Percentiles rank a stretch among this genome's conserved stretches.
These are phyloP conservation scores for Hura crepitans DNA, from an alignment of 441 rosid species.

Conservation along the genomic window DNA sequence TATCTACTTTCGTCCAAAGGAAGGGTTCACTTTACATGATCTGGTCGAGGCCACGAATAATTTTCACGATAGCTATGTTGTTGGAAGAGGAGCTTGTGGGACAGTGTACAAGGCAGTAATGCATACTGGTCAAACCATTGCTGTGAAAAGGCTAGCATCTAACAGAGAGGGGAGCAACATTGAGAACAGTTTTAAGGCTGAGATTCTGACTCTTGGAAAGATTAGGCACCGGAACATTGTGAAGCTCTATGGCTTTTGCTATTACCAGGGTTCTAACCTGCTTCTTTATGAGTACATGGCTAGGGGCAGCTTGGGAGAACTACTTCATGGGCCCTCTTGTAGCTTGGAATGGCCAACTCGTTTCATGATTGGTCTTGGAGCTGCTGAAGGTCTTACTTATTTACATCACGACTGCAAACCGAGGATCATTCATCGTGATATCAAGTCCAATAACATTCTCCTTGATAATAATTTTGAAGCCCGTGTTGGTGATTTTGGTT, in stretches of 20 bases:
- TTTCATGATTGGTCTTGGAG: slow-evolving; percentile 79
- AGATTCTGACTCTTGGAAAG: slow-evolving; percentile 85
- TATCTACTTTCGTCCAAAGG: slow-evolving; percentile 81
- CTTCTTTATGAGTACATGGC: slow-evolving; percentile 89
- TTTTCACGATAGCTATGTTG: slow-evolving; percentile 68
- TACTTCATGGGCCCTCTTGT: slow-evolving; percentile 61
- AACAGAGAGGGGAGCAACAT: slow-evolving; percentile 71
- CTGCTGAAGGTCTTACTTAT: slow-evolving; percentile 98
- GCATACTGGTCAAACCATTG: slow-evolving; percentile 67
- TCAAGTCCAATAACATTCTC: slow-evolving; percentile 84
- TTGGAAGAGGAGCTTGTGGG: slow-evolving; percentile 92
- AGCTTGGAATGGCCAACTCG: slow-evolving; percentile 81
- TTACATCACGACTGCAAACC: slow-evolving; percentile 97
- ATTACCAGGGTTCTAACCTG: slow-evolving; percentile 75
- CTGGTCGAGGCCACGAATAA: slow-evolving; percentile 68
- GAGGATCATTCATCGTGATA: slow-evolving; percentile 85
- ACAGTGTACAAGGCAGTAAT: slow-evolving; percentile 83
- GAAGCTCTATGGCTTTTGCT: slow-evolving; percentile 83
- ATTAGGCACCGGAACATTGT: slow-evolving; percentile 93
- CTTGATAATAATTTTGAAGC: slow-evolving; percentile 86
- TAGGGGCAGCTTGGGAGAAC: slow-evolving; percentile 83
- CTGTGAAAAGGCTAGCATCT: slow-evolving; percentile 77
- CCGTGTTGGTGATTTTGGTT: slow-evolving; percentile 96
- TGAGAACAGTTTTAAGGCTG: slow-evolving; percentile 85
- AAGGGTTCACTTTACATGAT: slow-evolving; percentile 71